Conservation (phyloP, 208 protist species). For the Phytomonas sp. region DNA sequence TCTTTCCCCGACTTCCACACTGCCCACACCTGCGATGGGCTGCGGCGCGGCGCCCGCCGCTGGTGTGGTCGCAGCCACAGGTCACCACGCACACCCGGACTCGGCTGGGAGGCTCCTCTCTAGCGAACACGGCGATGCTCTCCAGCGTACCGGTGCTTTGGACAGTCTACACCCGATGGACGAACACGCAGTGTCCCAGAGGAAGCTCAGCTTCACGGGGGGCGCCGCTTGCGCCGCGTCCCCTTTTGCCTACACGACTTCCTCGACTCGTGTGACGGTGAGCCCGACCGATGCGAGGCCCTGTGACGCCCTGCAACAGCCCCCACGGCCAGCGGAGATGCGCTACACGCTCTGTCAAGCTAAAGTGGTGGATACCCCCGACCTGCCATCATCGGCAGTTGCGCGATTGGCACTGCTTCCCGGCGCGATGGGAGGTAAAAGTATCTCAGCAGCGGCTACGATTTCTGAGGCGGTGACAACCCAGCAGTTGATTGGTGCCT, state of each 20-base stretch:
- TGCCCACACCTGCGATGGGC: background rate
- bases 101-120: background rate
- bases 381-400: background rate
- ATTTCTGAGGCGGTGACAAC: background rate
- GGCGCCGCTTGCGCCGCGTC: background rate
- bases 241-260: background rate
- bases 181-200: background rate
- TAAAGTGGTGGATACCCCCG: background rate
- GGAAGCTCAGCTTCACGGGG: background rate
- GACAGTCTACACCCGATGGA: background rate
- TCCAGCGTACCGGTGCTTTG: background rate
- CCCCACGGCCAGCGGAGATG: background rate
- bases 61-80: background rate
- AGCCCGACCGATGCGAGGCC: background rate
- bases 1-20: background rate
- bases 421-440: background rate
- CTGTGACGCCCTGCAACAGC: background rate
- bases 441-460: background rate
- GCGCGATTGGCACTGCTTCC: background rate
- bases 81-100: background rate
- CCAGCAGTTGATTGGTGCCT: background rate
- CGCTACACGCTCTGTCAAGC: background rate
- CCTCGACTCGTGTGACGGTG: background rate
- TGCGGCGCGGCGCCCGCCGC: too few species aligned
- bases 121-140: background rate